Percentiles rank a stretch among this genome's conserved stretches.
Conservation (phyloP, 345 rosid genomes). For the Corchorus olitorius region DNA sequence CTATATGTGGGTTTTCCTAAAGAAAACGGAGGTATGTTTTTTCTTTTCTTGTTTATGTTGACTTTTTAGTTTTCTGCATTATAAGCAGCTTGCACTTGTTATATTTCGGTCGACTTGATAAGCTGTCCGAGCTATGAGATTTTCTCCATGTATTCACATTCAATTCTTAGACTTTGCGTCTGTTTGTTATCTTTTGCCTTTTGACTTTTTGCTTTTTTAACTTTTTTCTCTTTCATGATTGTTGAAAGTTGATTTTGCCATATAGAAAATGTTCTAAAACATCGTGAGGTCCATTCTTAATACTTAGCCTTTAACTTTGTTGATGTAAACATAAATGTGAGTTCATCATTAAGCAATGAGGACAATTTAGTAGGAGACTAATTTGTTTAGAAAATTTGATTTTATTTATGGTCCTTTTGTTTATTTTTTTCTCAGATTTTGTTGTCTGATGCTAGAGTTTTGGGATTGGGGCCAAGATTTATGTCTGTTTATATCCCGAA, state of each 20-base stretch:
- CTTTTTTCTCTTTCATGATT: background rate
- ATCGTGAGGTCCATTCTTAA: background rate
- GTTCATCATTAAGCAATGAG: background rate
- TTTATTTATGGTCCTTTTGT: background rate
- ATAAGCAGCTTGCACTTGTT: background rate
- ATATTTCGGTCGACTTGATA: no score
- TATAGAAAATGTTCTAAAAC: background rate
- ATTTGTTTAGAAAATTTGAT: no score
- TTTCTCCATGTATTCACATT: background rate
- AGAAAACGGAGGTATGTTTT: constrained; percentile 60
- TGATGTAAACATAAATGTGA: background rate
- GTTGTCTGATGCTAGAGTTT: constrained; percentile 75
- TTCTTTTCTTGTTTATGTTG: background rate
- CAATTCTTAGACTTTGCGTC: background rate
- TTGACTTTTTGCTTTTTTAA: background rate
- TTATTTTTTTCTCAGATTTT: constrained; percentile 51
- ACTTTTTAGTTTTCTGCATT: background rate
- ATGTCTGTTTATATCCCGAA: constrained; percentile 80
- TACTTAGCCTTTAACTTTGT: background rate
- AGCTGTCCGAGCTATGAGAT: background rate
- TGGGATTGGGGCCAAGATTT: constrained; percentile 84
- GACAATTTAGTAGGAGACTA: background rate
- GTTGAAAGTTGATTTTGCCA: background rate
- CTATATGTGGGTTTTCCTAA: constrained; percentile 76
- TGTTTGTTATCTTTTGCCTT: background rate